Base-by-base conservation (phyloP, 805 yeast species). In the Candida railenensis region DNA sequence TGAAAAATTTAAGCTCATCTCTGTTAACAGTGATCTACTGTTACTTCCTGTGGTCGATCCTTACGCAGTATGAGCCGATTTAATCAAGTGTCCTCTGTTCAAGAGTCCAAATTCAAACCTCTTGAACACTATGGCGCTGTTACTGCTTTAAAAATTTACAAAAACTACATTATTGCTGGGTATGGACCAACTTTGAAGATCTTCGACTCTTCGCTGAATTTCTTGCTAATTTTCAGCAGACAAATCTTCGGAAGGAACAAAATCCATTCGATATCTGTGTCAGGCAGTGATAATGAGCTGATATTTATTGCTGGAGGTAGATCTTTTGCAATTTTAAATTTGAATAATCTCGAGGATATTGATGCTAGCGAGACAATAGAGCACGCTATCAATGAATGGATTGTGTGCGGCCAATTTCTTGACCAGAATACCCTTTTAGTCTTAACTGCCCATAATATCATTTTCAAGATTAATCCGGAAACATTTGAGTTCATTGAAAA, bases 371-470 rank as follows among this genome's bases (percentile, higher is more conserved):
- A 48, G 30, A 58, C 2, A 51, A 57, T n/a, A 2, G 87, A 85
- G 53, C 71, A 67, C 45, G 75, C 77, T 32, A 67, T 81, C 38
- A 79, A 81, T 47, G 97, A 92, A 63, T 91, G 98, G 97, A 82
- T 94, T 43, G 75, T 82, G 36, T 67, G 83, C 16, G 77, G 79
- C 19, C 81, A 74, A 45, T 84, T 87, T 54, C 63, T 74, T 28
- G 52, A 59, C 28, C 59, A 65, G 14, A 62, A 63, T 1, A 53
- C 63, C 0, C 58, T 67, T 4, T 58, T 83, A 53, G 57, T 89
- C 15, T 72, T 90, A 44, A 88, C 91, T 0, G 89, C 97, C 2
- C 97, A 91, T 61, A 91, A 92, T 57, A 73, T 76, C 28, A 77
- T 89, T 1, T 66, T 67, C 38, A 54, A 57, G 33, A 52, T 69